Evolutionary conservation across 78 protist species (phyloP).

Genomic region (Polysphondylium violaceum): DNA sequence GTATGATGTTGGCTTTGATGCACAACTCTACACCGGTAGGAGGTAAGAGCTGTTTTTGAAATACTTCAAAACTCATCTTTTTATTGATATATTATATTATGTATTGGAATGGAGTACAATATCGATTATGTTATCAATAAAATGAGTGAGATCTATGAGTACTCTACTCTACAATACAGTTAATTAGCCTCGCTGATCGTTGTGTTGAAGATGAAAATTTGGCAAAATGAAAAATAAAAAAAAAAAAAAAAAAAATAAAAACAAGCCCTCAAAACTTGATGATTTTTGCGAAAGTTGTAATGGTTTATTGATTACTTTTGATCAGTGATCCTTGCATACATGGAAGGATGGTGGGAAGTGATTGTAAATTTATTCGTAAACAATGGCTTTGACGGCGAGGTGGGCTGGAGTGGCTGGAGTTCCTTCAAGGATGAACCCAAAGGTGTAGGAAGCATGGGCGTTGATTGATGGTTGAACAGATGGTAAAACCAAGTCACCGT

Average conservation of each 20-base stretch:
- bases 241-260: too few species aligned
- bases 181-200: neutral
- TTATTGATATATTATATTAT: neutral
- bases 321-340: too few species aligned
- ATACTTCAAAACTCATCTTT: slow-evolving; percentile 27
- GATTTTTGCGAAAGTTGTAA: too few species aligned
- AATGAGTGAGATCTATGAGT: neutral
- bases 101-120: neutral
- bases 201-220: neutral
- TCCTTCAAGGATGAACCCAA: slow-evolving; percentile 9
- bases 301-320: too few species aligned
- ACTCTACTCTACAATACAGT: neutral
- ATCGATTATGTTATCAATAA: neutral
- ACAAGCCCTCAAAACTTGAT: neutral
- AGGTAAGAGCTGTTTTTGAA: slow-evolving; percentile 41
- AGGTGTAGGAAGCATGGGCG: neutral
- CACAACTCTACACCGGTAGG: slow-evolving; percentile 67
- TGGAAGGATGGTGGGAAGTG: too few species aligned
- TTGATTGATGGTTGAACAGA: slow-evolving; percentile 20
- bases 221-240: too few species aligned
- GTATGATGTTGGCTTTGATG: slow-evolving; percentile 38
- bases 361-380: too few species aligned
- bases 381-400: neutral
- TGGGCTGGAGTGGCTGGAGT: neutral
- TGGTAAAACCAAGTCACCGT: slow-evolving; percentile 16